Base-by-base conservation (phyloP, 2,329 filamentous ascomycete genomes). In the Exophiala viscosa region DNA sequence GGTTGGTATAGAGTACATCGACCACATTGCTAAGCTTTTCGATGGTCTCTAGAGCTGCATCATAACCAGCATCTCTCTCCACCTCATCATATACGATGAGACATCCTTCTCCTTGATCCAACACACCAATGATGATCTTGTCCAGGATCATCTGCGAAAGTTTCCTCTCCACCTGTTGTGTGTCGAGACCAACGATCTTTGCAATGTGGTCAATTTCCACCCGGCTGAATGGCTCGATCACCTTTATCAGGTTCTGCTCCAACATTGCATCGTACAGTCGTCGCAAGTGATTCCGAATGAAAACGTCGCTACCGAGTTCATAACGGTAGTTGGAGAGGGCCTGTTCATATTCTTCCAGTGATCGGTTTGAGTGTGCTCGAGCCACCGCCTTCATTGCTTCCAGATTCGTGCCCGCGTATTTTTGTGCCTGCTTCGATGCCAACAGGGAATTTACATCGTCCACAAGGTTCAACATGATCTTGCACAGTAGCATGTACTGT, bases 361-460 rank as follows among this genome's bases (percentile, higher is more conserved):
- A 96, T 48, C 93, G 88, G 76, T 97, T 95, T 55, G 88, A 86
- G 76, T 99, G 95, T 44, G 93, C 93, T 61, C 90, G 87, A 39
- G 92, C 93, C 58, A 99, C 92, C 28, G 95, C 91, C 78, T 99
- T 99, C 93, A 99, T 99, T 54, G 93, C 93, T 73, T 99, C 93
- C 59, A 99, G 84, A 68, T 90, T 93, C 74, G 92, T 90, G 64
- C 92, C 90, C 31, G 91, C 91, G 69, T 99, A 97, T 74, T 95
- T 93, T 68, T 95, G 84, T 35, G 95, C 93, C 72, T 96, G 91
- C 81, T 99, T 99, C 49, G 90, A 95, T 28, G 87, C 84, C 84
- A 99, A 90, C 62, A 99, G 83, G 67, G 87, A 84, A 74, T 92
- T 95, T 70, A 99, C 92, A 71, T 99, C 95, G 76, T 97, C 91